These are phyloP conservation scores for Carex arenaria DNA, from an alignment of 202 grass and related monocot species.

Conservation along the genomic window DNA sequence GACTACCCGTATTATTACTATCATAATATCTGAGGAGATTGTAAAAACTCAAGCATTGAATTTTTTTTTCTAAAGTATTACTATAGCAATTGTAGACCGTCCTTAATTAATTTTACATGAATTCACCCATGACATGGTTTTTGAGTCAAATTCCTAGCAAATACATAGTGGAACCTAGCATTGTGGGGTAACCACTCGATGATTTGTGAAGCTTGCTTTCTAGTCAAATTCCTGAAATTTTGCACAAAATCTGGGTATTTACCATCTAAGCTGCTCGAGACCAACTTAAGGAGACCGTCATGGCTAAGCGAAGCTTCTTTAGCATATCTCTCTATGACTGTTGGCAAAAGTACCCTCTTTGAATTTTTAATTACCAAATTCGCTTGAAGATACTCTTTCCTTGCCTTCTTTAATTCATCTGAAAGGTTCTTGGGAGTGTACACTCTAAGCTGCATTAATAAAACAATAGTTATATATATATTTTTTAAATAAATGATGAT, in stretches of 20 bases:
- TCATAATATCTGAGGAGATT: too few relatives aligned
- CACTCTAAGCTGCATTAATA: conserved; percentile 51
- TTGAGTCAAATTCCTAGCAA: conserved; percentile 45
- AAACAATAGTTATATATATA: neutral
- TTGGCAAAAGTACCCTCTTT: conserved; percentile 62
- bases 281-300: conserved; percentile 50
- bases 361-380: conserved; percentile 55
- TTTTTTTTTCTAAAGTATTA: too few relatives aligned
- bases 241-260: conserved; percentile 36
- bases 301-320: conserved; percentile 45
- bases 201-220: conserved; percentile 57
- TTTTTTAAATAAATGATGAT: neutral
- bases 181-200: conserved; percentile 84
- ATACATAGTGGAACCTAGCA: conserved; percentile 63
- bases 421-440: conserved; percentile 70
- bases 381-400: conserved; percentile 70
- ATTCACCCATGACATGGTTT: conserved; percentile 16
- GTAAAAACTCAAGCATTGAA: too few relatives aligned
- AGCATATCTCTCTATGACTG: conserved; percentile 66
- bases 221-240: conserved; percentile 25
- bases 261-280: conserved; percentile 36
- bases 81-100: neutral
- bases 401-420: conserved; percentile 75
- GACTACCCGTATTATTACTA: too few relatives aligned
- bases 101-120: neutral